phyloP scores from a whole-genome alignment of 768 basidiomycete species.

The Tulasnella sp. region DNA sequence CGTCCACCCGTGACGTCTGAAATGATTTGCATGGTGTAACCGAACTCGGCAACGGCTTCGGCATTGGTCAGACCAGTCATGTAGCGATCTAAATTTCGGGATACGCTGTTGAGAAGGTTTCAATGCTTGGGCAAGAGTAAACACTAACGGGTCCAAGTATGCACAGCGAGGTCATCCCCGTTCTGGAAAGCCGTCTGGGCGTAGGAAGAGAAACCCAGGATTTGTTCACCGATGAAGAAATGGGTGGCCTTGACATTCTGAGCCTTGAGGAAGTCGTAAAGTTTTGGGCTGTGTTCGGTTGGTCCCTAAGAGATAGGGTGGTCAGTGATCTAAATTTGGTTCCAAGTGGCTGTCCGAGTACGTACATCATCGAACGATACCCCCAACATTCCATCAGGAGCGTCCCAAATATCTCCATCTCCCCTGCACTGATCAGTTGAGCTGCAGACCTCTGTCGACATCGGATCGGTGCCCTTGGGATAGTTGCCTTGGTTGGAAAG shows the following conservation, averaged over 20 bases:
- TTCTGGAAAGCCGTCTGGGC: slow-evolving; percentile 53
- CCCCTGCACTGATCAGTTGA: slow-evolving; percentile 5
- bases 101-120: background rate
- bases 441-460: background rate
- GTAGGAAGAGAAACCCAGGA: slow-evolving; percentile 49
- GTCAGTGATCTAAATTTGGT: background rate
- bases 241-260: slow-evolving; percentile 74
- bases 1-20: slow-evolving; percentile 70
- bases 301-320: slow-evolving; percentile 49
- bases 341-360: background rate
- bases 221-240: slow-evolving; percentile 84
- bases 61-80: slow-evolving; percentile 59
- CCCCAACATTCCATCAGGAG: slow-evolving; percentile 20
- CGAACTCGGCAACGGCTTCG: slow-evolving; percentile 69
- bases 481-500: background rate
- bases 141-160: slow-evolving; percentile 43
- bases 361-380: slow-evolving; percentile 25
- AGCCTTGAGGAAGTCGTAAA: slow-evolving; percentile 62
- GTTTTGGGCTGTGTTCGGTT: slow-evolving; percentile 41
- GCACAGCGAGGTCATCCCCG: slow-evolving; percentile 40
- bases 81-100: slow-evolving; percentile 48
- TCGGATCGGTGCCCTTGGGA: background rate
- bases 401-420: slow-evolving; percentile 24
- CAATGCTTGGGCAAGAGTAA: background rate
- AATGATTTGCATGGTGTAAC: slow-evolving; percentile 76